Base-by-base conservation (phyloP, 495 filamentous ascomycete genomes). In the Delitschia confertaspora region DNA sequence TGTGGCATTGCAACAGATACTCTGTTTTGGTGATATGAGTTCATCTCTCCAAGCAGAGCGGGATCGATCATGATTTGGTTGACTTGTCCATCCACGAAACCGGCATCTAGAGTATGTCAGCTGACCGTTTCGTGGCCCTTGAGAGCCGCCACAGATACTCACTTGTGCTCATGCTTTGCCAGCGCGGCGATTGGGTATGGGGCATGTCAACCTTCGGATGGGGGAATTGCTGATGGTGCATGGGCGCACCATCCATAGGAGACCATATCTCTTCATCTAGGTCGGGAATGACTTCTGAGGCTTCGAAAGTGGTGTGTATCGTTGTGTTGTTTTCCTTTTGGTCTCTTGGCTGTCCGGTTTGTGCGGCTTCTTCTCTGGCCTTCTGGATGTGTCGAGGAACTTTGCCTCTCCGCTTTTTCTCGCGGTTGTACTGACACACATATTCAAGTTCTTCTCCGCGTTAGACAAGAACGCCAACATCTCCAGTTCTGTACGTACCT, bases 371-470 rank as follows among this genome's bases (percentile, higher is more conserved):
- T 23, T 53, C 49, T 27, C 49, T 25, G 20, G 47, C 42, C 25
- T 53, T 53, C 26, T 53, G 49, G 26, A 53, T 53, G 33, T 53
- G 49, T 7, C 49, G 42, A 32, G 49, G 49, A 1, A 53, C 49
- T 43, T 53, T 53, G 31, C 49, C 49, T 38, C 49, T 23, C 6
- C 49, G 42, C 24, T 52, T 51, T 48, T 56, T 56, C 16, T 44
- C 42, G 29, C 42, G 18, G 38, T 56, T 47, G 32, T 52, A 46
- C 38, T 51, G 49, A 24, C 42, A 51, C 6, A 52, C 47, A 26
- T 51, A 56, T 32, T 47, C 42, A 29, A 51, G 42, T 35, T 43
- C 51, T 51, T 10, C 41, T 16, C n/a, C 6, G 21, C 7, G 42
- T 39, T 17, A 24, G 3, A 7, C 4, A 16, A 16, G 14, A n/a